These are phyloP conservation scores for Aspergillus sp. DNA, from an alignment of 2,329 filamentous ascomycete genomes.

Conservation along the genomic window DNA sequence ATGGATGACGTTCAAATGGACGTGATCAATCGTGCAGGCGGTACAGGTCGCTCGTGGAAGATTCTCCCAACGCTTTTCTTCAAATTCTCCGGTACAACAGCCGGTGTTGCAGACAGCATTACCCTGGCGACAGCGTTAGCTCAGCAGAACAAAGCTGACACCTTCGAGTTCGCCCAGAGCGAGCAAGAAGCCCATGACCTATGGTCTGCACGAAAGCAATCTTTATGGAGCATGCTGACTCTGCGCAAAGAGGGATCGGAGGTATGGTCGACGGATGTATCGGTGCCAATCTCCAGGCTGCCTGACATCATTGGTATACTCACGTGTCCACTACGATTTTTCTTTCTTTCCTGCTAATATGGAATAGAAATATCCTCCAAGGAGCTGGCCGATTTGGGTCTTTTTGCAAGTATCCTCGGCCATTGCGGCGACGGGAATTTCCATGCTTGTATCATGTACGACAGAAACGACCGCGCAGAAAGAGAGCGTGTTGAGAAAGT, in stretches of 20 bases:
- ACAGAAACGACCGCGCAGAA: constrained; percentile 60
- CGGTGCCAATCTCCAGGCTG: constrained; percentile 52
- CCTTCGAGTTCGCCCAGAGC: constrained; percentile 50
- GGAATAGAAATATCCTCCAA: constrained; percentile 71
- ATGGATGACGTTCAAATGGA: constrained; percentile 57
- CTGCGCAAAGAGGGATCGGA: constrained; percentile 48
- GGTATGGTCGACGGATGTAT: constrained; percentile 55
- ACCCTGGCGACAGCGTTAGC: constrained; percentile 60
- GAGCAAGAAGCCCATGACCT: constrained; percentile 48
- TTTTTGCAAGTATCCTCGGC: constrained; percentile 81
- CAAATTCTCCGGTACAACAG: constrained; percentile 65
- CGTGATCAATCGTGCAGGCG: constrained; percentile 59
- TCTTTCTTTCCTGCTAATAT: constrained; percentile 8
- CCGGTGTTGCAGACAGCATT: constrained; percentile 71
- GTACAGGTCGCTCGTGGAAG: constrained; percentile 44
- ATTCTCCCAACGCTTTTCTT: constrained; percentile 37
- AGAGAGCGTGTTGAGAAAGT: constrained; percentile 67
- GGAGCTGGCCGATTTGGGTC: constrained; percentile 74
- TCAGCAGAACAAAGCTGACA: constrained; percentile 48
- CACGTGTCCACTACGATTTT: background rate
- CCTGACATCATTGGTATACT: constrained; percentile 52
- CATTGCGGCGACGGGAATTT: constrained; percentile 95
- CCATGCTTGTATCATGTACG: constrained; percentile 86
- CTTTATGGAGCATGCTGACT: constrained; percentile 54
- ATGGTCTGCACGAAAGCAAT: constrained; percentile 55